phyloP scores from a whole-genome alignment of 2,329 filamentous ascomycete species.

The Davidsoniella neocaledoniae region DNA sequence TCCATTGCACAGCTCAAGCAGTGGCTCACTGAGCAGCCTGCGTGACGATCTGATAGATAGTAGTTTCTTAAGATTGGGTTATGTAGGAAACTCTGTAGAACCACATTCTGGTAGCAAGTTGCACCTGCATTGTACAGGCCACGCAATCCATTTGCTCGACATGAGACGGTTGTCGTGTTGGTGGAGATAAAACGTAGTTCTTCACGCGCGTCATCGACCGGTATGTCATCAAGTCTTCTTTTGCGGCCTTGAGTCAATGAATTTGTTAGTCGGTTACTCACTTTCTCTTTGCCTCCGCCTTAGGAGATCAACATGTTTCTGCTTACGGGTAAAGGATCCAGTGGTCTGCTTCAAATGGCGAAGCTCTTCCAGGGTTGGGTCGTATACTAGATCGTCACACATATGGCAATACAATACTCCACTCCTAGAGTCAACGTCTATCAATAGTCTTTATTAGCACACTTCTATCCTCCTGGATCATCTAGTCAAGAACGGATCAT shows the following conservation, averaged over 20 bases:
- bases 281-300: neutral
- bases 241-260: constrained; percentile 38
- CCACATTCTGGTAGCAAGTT: constrained; percentile 95
- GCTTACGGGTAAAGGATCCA: constrained; percentile 45
- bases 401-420: constrained; percentile 66
- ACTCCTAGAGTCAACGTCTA: constrained; percentile 62
- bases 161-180: constrained; percentile 67
- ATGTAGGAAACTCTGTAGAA: constrained; percentile 83
- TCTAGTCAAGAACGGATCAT: neutral
- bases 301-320: neutral
- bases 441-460: constrained; percentile 16
- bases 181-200: constrained; percentile 60
- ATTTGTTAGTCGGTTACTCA: constrained; percentile 1
- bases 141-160: constrained; percentile 71
- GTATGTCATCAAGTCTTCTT: constrained; percentile 57
- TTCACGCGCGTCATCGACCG: constrained; percentile 46
- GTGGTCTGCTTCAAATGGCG: constrained; percentile 53
- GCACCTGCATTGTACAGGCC: constrained; percentile 97
- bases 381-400: constrained; percentile 70
- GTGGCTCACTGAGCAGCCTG: constrained; percentile 45
- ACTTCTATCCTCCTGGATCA: neutral
- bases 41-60: constrained; percentile 82
- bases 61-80: constrained; percentile 84
- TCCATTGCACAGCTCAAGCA: constrained; percentile 57
- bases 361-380: constrained; percentile 62